Base-by-base conservation (phyloP, 306 rosid species). In the Calophaca sinica region DNA sequence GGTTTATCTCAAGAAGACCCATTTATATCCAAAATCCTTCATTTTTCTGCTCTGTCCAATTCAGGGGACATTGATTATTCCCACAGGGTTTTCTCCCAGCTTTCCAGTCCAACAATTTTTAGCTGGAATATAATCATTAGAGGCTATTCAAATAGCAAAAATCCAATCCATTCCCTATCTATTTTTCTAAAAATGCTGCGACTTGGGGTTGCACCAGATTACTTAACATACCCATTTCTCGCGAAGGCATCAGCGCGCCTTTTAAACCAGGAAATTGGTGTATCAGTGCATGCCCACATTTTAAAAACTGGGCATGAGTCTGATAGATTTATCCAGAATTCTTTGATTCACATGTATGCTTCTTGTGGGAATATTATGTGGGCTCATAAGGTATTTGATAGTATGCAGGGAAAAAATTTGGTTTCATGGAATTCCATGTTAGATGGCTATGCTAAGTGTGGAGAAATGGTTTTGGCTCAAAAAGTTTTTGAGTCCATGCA, bases 371-470 rank as follows among this genome's bases (percentile, higher is more conserved):
- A 85, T 75, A 75, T 92, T 29, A 0, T 8, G 9, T 77, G 69
- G 81, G 96, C 97, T 64, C 86, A 77, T 7, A 85, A 72, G 77
- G 58, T 85, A 75, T 92, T 92, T 46, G 89, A 88, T 52, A 82
- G 64, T 64, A 80, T 88, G 76, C 77, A 35, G 15, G 28, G 6
- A 1, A 89, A 67, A 60, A 92, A 86, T 79, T 72, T 73, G 80
- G 93, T 92, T 74, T 86, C 96, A 3, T 86, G 97, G 97, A 91
- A 91, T 67, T 80, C 90, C 58, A 89, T 91, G 89, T 61, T 89
- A 77, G 90, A 89, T 75, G 97, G 97, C 26, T 89, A 86, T 88
- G 90, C 88, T 0, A 92, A 92, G 80, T 89, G 92, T 79, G 86
- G 86, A 73, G 83, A 85, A 14, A 64, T 92, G 81, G 71, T 32